Base-by-base conservation (phyloP, 768 basidiomycete genomes). In the Gautieria morchelliformis region DNA sequence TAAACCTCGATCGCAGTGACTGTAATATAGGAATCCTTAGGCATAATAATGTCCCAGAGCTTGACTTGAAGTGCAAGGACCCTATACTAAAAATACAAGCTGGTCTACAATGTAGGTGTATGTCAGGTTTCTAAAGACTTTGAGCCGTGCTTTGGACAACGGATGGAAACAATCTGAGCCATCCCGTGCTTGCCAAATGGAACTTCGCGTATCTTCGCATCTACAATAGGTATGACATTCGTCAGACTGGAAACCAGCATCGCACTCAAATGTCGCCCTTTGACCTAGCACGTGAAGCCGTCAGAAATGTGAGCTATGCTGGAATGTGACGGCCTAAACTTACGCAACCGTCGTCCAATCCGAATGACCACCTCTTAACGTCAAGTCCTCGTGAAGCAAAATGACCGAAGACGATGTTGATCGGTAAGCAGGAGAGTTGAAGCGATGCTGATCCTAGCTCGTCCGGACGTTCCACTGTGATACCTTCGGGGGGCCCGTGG, bases 271-370 rank as follows among this genome's bases (percentile, higher is more conserved):
- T 72, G 70, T 41, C 78, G 74, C 7, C 81, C 78, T 64, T 90
- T 86, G 44, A 82, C 73, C 77, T 82, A 60, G 12, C 47, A 37
- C 17, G 45, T 14, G 27, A 37, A 10, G 35, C 58, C 32, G 48
- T 9, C 27, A 48, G 41, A 55, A 55, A 39, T 63, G 59, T 14
- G 58, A 52, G 47, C 19, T 22, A 22, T n/a, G 8, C 27, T 17
- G 47, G 37, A 35, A 22, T 37, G 45, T 40, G 37, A 24, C 39
- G 1, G 10, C 19, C 40, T 52, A 48, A 44, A 74, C 84, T 67
- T 67, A 92, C 88, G 65, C 93, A 95, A 11, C 89, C 93, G 0
- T 87, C 78, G 67, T 98, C 94, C 35, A 95, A 70, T 1, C 94
- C 94, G 59, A 93, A 72, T 3, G 84, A 81, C 86, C 87, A 95